These are phyloP conservation scores for Coemansia sp. DNA, from an alignment of 192 early-diverging fungal species.

Conservation along the genomic window DNA sequence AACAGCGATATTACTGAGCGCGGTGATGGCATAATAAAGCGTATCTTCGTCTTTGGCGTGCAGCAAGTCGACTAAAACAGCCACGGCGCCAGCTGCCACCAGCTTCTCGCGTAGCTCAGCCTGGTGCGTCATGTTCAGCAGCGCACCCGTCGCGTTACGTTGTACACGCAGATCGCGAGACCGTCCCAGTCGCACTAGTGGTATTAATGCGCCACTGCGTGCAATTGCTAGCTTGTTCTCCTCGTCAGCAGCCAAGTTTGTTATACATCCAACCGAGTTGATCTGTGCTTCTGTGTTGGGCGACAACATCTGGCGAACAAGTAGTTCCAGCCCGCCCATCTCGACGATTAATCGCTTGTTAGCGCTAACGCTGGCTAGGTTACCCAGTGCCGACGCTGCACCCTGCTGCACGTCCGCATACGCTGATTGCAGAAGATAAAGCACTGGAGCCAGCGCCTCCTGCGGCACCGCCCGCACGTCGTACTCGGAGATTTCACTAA, in stretches of 20 bases:
- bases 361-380: slow-evolving; percentile 70
- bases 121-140: slow-evolving; percentile 91
- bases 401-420: slow-evolving; percentile 83
- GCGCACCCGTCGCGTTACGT: slow-evolving; percentile 86
- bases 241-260: slow-evolving; percentile 84
- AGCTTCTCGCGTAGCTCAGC: slow-evolving; percentile 79
- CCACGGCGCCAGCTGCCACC: slow-evolving; percentile 78
- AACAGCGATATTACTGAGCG: slow-evolving; percentile 86
- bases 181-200: slow-evolving; percentile 70
- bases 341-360: slow-evolving; percentile 85
- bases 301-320: slow-evolving; percentile 83
- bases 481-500: slow-evolving; percentile 85
- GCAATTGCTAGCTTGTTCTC: slow-evolving; percentile 89
- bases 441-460: slow-evolving; percentile 76
- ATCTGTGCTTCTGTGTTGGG: slow-evolving; percentile 88
- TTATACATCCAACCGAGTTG: slow-evolving; percentile 93
- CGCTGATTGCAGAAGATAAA: slow-evolving; percentile 77
- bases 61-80: slow-evolving; percentile 74
- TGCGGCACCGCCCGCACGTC: slow-evolving; percentile 76
- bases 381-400: slow-evolving; percentile 86
- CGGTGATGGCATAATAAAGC: slow-evolving; percentile 88
- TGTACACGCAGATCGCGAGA: slow-evolving; percentile 84
- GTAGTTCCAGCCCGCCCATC: slow-evolving; percentile 77
- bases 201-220: slow-evolving; percentile 74
- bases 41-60: slow-evolving; percentile 77